These are phyloP conservation scores for Ustilago crameri DNA, from an alignment of 1,284 basidiomycete species.

Conservation along the genomic window DNA sequence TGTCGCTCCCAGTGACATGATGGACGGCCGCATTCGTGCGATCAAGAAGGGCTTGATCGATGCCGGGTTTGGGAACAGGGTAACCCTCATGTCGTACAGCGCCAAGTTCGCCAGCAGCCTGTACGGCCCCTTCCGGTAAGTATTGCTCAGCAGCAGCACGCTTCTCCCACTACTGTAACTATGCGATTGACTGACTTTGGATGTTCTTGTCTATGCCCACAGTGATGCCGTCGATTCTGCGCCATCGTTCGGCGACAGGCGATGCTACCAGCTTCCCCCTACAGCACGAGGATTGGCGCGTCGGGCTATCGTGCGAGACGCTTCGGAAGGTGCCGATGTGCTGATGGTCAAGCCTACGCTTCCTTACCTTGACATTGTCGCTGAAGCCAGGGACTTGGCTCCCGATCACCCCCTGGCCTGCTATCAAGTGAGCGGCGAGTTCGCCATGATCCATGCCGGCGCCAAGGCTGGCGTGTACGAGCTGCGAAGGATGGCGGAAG, in stretches of 20 bases:
- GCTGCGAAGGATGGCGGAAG: constrained; percentile 90
- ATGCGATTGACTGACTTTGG: no score
- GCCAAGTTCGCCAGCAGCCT: constrained; percentile 97
- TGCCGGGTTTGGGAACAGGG: constrained; percentile 77
- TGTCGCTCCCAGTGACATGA: constrained; percentile 99
- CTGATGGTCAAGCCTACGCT: constrained; percentile 98
- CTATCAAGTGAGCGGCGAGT: constrained; percentile 84
- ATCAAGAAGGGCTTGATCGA: constrained; percentile 90
- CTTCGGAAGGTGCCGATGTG: constrained; percentile 93
- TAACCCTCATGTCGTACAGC: constrained; percentile 94
- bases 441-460: constrained; percentile 94
- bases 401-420: constrained; percentile 89
- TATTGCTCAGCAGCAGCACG: not conserved
- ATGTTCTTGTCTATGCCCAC: no score
- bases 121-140: constrained; percentile 85
- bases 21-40: constrained; percentile 91
- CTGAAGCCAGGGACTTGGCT: constrained; percentile 84
- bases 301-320: constrained; percentile 89
- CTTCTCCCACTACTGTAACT: not conserved
- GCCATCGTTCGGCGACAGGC: constrained; percentile 91
- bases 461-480: constrained; percentile 93
- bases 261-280: constrained; percentile 96
- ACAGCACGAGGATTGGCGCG: constrained; percentile 88
- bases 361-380: constrained; percentile 95
- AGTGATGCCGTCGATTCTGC: constrained; percentile 96